phyloP scores from a whole-genome alignment of 208 protist genomes.

The Entamoeba moshkovskii region DNA sequence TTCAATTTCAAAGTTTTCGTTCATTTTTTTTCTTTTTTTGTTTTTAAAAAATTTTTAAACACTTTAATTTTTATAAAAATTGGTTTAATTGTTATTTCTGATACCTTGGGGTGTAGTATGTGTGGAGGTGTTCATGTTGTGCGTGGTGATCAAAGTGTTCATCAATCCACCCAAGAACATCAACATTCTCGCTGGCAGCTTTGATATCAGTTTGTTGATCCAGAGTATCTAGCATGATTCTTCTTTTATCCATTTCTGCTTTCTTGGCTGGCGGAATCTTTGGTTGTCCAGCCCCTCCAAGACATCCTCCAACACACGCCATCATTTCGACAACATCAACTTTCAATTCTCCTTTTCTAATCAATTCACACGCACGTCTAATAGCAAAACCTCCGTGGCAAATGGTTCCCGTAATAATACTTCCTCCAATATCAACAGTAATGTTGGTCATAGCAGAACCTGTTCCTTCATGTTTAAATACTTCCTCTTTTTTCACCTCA shows the following conservation, averaged over 20 bases:
- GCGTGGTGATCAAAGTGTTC: neutral
- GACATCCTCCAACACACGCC: conserved; percentile 42
- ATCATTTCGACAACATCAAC: conserved; percentile 37
- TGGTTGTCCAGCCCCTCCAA: conserved; percentile 38
- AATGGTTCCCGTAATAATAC: neutral
- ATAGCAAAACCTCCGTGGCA: conserved; percentile 15
- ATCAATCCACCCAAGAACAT: neutral
- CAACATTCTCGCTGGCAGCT: neutral
- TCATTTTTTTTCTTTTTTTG: too few relatives aligned
- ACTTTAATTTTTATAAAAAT: too few relatives aligned
- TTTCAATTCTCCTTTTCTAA: conserved; percentile 10
- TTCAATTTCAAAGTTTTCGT: too few relatives aligned
- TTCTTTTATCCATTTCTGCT: neutral
- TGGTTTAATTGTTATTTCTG: neutral
- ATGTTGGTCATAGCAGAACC: neutral
- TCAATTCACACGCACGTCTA: neutral
- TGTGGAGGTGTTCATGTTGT: neutral
- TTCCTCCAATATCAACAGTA: neutral
- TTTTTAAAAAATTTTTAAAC: too few relatives aligned
- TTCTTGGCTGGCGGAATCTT: conserved; percentile 18
- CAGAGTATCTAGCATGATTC: neutral
- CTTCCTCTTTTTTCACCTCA: neutral
- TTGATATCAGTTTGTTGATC: neutral
- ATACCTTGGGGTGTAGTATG: neutral
- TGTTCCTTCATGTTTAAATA: neutral